phyloP scores from a whole-genome alignment of 2,329 filamentous ascomycete genomes.

The Verticillium isaacii region DNA sequence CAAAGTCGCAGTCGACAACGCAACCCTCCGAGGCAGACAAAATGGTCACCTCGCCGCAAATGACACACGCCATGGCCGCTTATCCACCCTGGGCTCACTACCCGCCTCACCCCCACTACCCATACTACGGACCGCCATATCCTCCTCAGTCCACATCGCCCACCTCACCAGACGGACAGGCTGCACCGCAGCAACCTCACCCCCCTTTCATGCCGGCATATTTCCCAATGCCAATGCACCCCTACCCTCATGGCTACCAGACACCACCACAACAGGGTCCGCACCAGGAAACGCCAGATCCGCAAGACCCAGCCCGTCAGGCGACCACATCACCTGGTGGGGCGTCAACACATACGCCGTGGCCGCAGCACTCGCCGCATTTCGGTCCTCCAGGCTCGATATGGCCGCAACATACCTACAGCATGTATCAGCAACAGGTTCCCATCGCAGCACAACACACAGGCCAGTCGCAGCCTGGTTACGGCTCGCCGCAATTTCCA shows the following conservation, averaged over 20 bases:
- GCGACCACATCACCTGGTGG: not conserved
- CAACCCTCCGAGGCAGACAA: conserved; percentile 5
- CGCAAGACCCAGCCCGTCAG: not conserved
- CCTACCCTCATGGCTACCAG: not conserved
- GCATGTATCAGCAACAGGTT: conserved; percentile 14
- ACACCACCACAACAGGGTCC: not conserved
- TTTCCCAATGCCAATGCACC: not conserved
- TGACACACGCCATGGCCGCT: conserved; percentile 8
- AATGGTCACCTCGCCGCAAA: conserved; percentile 12
- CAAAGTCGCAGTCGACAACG: conserved; percentile 5
- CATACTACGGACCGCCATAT: conserved; percentile 11
- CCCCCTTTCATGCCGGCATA: conserved; percentile 3
- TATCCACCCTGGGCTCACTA: conserved; percentile 12
- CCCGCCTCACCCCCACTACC: conserved; percentile 4
- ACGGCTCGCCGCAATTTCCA: conserved; percentile 12
- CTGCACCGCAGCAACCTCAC: not conserved
- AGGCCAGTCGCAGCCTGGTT: conserved; percentile 7
- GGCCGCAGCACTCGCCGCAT: not conserved
- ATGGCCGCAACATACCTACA: conserved; percentile 12
- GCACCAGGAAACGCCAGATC: not conserved
- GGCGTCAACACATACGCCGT: not conserved
- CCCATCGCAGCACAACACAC: conserved; percentile 14
- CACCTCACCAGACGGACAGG: not conserved
- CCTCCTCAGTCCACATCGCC: not conserved
- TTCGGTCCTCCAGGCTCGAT: conserved; percentile 4